Evolutionary conservation across 2,329 filamentous ascomycete species (phyloP), one percentile per base, ranked within the genome.

Genomic region (Cladosporium colombiae): DNA sequence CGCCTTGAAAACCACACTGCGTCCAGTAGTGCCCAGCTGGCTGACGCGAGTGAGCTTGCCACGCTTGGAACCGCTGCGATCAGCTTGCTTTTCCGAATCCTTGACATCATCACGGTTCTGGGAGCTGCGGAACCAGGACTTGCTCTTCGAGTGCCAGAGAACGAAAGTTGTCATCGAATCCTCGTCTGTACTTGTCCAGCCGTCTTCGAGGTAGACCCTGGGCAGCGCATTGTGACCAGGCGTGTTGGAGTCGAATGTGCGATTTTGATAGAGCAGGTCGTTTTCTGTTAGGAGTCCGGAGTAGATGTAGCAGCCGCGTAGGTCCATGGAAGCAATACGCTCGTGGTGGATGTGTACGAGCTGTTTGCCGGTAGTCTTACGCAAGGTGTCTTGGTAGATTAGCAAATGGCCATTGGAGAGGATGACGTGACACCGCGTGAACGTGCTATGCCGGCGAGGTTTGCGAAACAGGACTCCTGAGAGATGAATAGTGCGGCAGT

Each of bases 151-250:
- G 69, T 88, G 84, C 87, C 87, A 89, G 50, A 89, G 79, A n/a
- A 89, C 87, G 72, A 89, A 89, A 2, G 85, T 87, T 0, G 86
- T 88, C 78, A 87, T 87, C n/a, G 84, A 83, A 70, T 89, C 87
- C 70, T 89, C 87, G 69, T 89, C 87, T 0, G 82, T 84, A 29
- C 81, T 84, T 23, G 86, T 89, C 83, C 85, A 88, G 21, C 81
- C 81, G 68, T 89, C 86, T 62, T 85, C 81, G 35, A 85, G 81
- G 70, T 88, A 89, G 5, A 88, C 82, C 2, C 86, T 79, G 2
- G 87, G 87, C 11, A 89, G 76, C 2, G 86, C 83, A 66, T 85
- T 82, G 63, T 85, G 83, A 16, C 87, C 86, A 0, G 87, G 87
- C 46, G 82, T 82, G 68, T 88, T 88, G 61, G 81, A 83, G 72